phyloP scores from a whole-genome alignment of 2,329 filamentous ascomycete genomes.

The Fusarium algeriense region DNA sequence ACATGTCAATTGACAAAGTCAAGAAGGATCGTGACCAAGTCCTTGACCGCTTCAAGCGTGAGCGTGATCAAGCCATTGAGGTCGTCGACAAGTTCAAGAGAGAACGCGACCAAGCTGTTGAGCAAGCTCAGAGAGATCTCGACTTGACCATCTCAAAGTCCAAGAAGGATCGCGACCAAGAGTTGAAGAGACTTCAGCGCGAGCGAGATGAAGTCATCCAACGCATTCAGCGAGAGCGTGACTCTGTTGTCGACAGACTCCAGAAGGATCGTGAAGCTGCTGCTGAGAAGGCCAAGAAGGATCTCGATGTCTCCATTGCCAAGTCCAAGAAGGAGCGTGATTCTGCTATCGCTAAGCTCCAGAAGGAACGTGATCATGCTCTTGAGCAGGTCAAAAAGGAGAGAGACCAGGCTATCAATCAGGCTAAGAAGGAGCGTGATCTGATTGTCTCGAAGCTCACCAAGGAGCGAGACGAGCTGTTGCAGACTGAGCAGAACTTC shows the following conservation, averaged over 20 bases:
- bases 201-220: conserved; percentile 38
- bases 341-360: conserved; percentile 31
- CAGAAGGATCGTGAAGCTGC: conserved; percentile 35
- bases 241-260: conserved; percentile 34
- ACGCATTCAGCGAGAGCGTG: conserved; percentile 39
- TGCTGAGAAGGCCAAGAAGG: conserved; percentile 40
- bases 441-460: conserved; percentile 36
- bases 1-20: conserved; percentile 35
- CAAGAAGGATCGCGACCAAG: conserved; percentile 37
- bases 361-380: conserved; percentile 41
- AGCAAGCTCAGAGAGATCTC: conserved; percentile 35
- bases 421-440: conserved; percentile 40
- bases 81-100: conserved; percentile 38
- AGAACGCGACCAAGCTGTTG: conserved; percentile 37
- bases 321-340: conserved; percentile 45
- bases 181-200: conserved; percentile 26
- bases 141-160: conserved; percentile 30
- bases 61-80: conserved; percentile 36
- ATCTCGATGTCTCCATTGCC: conserved; percentile 37
- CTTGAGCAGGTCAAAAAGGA: conserved; percentile 37
- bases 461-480: conserved; percentile 43
- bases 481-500: conserved; percentile 37
- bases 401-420: conserved; percentile 38
- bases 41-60: conserved; percentile 31
- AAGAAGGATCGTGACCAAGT: conserved; percentile 38